Base-by-base conservation (phyloP, 2,329 filamentous ascomycete species). In the Aspergillus luchuensis region DNA sequence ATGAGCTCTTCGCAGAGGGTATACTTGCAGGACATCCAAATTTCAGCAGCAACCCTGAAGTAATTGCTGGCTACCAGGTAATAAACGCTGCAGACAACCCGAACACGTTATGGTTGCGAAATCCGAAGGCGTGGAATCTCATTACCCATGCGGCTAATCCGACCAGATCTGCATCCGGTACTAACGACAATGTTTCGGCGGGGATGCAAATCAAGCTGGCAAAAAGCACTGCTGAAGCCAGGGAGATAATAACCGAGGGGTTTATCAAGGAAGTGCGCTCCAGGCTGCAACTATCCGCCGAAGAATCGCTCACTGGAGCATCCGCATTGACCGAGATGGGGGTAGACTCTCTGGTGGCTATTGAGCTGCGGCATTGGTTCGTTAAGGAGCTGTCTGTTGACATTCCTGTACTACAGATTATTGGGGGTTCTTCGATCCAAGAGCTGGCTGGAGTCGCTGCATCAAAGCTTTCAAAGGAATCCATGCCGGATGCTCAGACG, bases 1-100 rank as follows among this genome's bases (percentile, higher is more conserved):
- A 69, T 33, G 71, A 75, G 49, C 59, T 69, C 3, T 69, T 76
- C 47, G 68, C 69, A 8, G 73, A 76, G 56, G 71, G 66, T 5
- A 67, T 76, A 8, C 57, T 73, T 1, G 63, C 64, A 11, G 57
- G 64, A 7, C 66, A 65, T 2, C 64, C 67, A 8, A 65, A 67
- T 6, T 62, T 62, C 1, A 28, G 17, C 13, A 38, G 28, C 3
- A 38, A 58, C 10, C 39, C 62, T 4, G 45, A 58, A 23, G 39
- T 63, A 1, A 56, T 59, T 17, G 33, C 62, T 10, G 62, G 62
- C 5, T 47, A 36, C 17, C 30, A 43, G 38, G n/a, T 56, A 5
- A 45, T 47, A 17, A 17, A 47, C 15, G 21, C 41, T 23, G 53
- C 17, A 11, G 43, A 56, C 5, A 47, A 33, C 13, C 28, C 41